Percentiles rank a stretch among this genome's conserved stretches.
These are phyloP conservation scores for Pythium scleroteichum DNA, from an alignment of 352 stramenopile genomes.

Conservation along the genomic window DNA sequence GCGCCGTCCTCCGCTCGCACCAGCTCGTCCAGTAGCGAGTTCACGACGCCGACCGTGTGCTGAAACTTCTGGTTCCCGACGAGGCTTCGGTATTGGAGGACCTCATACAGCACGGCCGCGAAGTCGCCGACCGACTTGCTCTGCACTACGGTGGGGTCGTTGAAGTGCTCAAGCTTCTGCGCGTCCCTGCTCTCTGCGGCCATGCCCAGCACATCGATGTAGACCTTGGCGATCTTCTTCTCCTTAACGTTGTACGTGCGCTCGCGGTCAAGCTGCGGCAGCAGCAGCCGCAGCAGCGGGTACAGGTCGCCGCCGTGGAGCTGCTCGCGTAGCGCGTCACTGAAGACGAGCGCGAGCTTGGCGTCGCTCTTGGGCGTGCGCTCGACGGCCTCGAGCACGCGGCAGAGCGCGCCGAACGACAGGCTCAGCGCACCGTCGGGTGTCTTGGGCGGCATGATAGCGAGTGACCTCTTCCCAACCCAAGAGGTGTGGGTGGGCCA, in stretches of 20 bases:
- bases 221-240: constrained; percentile 84
- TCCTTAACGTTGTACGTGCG: constrained; percentile 88
- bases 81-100: constrained; percentile 67
- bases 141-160: constrained; percentile 79
- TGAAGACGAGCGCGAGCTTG: constrained; percentile 82
- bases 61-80: constrained; percentile 37
- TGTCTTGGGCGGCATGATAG: not conserved
- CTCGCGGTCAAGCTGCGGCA: constrained; percentile 82
- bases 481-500: constrained; percentile 2
- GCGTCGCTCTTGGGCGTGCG: constrained; percentile 69
- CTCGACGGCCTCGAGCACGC: constrained; percentile 69
- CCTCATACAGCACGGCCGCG: constrained; percentile 69
- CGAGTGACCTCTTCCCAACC: not conserved
- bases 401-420: constrained; percentile 75
- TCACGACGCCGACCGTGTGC: constrained; percentile 66
- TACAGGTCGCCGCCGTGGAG: constrained; percentile 63
- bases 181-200: constrained; percentile 61
- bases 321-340: constrained; percentile 51
- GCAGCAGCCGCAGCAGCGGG: constrained; percentile 68
- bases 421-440: constrained; percentile 37
- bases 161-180: constrained; percentile 80
- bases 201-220: constrained; percentile 75
- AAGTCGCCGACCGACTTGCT: constrained; percentile 85
- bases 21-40: constrained; percentile 58
- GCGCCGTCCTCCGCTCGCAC: constrained; percentile 47